Base-by-base conservation (phyloP, 495 filamentous ascomycete genomes). In the Cetradonia linearis region DNA sequence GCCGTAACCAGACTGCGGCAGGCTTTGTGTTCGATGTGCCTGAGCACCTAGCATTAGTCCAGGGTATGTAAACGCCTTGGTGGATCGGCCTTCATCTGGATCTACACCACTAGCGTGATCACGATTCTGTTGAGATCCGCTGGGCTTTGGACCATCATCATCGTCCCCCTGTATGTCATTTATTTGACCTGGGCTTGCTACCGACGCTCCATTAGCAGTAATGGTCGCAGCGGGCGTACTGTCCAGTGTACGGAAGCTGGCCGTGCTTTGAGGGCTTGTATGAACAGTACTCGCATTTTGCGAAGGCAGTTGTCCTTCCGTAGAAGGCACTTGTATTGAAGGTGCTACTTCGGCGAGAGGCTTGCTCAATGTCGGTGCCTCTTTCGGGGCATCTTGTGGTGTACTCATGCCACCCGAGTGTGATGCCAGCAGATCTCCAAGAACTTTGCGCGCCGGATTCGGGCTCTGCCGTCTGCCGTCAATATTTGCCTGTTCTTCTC, bases 1-100 rank as follows among this genome's bases (percentile, higher is more conserved):
- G 47, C 73, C 72, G 31, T 83, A 82, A 31, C 80, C 79, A 16
- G 87, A 77, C 68, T 83, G 81, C 18, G 89, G 88, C 60, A 93
- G 75, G 70, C 88, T 95, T 73, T 90, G 47, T 78, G 79, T 53
- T 77, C 75, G 57, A 70, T 76, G 44, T 75, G 56, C 67, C 33
- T 73, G 69, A 16, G 68, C 69, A 25, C 74, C 70, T 62, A 66
- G 37, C 23, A 70, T 55, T 25, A 76, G 78, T 70, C 78, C 75
- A 23, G 78, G 78, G 62, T 77, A 81, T 6, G 78, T 81, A 47
- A 79, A 78, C 7, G 78, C 72, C 56, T 79, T 80, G 55, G 77
- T 78, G 48, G 73, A 73, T 44, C 67, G 65, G 47, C 77, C 77
- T 23, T 77, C 76, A 28, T 73, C 67, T 20, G 76, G 62, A 40